phyloP scores from a whole-genome alignment of 192 early-diverging fungal species.

The Rhizoclosmatium sp. region DNA sequence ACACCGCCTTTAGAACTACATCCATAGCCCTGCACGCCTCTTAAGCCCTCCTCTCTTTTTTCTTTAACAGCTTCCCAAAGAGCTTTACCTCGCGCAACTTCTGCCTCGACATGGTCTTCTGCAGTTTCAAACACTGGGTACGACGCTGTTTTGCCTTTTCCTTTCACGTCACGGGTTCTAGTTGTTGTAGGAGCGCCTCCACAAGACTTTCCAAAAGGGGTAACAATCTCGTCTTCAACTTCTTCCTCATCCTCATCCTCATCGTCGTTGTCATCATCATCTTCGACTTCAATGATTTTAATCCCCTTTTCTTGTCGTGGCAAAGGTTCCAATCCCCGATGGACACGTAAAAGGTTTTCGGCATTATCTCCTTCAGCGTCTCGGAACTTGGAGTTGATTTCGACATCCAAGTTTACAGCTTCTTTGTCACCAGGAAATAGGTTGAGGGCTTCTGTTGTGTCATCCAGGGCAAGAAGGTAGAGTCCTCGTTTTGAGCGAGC shows the following conservation, averaged over 20 bases:
- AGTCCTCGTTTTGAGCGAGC: conserved; percentile 34
- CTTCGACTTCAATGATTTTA: conserved; percentile 1
- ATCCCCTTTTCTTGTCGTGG: not conserved
- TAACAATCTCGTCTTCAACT: conserved; percentile 24
- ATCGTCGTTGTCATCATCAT: not conserved
- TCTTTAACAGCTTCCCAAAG: not conserved
- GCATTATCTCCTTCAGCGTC: conserved; percentile 15
- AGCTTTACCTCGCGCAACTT: not conserved
- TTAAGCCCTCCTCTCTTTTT: not conserved
- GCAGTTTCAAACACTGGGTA: not conserved
- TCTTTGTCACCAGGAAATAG: conserved; percentile 26
- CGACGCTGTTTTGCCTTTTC: not conserved
- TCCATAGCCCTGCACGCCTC: conserved; percentile 15
- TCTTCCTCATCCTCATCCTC: conserved; percentile 2
- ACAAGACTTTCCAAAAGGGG: conserved; percentile 15
- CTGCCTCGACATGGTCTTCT: not conserved
- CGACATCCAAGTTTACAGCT: conserved; percentile 22
- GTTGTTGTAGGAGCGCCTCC: not conserved
- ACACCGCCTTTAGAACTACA: not conserved
- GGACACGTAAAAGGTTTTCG: not conserved
- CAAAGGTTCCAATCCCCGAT: not conserved
- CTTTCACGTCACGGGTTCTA: not conserved
- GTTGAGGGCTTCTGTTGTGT: conserved; percentile 22
- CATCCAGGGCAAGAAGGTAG: conserved; percentile 27
- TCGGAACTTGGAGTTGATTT: conserved; percentile 23